Percentiles rank a stretch among this genome's conserved stretches.
These are phyloP conservation scores for Pythium brassicae DNA, from an alignment of 352 stramenopile species.

Conservation along the genomic window DNA sequence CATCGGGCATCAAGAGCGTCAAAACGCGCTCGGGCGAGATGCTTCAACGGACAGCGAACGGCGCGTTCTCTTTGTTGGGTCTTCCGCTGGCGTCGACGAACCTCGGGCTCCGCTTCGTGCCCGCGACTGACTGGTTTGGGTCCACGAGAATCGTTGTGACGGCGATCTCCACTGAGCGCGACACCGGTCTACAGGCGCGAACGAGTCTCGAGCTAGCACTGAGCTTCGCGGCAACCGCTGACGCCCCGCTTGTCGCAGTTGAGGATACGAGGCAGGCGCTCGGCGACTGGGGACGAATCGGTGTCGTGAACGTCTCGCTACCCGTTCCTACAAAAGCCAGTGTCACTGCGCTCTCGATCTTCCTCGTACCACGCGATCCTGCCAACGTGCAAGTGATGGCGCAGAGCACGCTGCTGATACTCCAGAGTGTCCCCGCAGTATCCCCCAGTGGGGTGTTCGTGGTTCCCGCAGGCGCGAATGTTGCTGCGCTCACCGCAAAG, in stretches of 20 bases:
- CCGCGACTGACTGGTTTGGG: conserved; percentile 30
- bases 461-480: conserved; percentile 21
- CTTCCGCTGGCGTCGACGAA: conserved; percentile 12
- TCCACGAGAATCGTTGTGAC: conserved; percentile 22
- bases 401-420: conserved; percentile 21
- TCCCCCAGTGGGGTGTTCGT: conserved; percentile 28
- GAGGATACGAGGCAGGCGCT: conserved; percentile 33
- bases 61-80: conserved; percentile 22
- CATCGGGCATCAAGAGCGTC: conserved; percentile 17
- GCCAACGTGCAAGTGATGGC: conserved; percentile 33
- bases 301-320: conserved; percentile 29
- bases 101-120: conserved; percentile 24
- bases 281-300: conserved; percentile 25
- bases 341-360: conserved; percentile 27
- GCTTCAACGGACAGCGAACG: conserved; percentile 19
- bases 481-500: conserved; percentile 26
- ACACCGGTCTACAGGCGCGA: conserved; percentile 15
- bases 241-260: conserved; percentile 27
- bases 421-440: conserved; percentile 25
- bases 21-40: conserved; percentile 17
- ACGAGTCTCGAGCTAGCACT: conserved; percentile 17
- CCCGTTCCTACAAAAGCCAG: conserved; percentile 27
- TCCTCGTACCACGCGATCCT: conserved; percentile 23
- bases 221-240: conserved; percentile 34
- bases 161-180: conserved; percentile 30